phyloP scores from a whole-genome alignment of 2,329 filamentous ascomycete genomes.

The Fusarium kyushuense region DNA sequence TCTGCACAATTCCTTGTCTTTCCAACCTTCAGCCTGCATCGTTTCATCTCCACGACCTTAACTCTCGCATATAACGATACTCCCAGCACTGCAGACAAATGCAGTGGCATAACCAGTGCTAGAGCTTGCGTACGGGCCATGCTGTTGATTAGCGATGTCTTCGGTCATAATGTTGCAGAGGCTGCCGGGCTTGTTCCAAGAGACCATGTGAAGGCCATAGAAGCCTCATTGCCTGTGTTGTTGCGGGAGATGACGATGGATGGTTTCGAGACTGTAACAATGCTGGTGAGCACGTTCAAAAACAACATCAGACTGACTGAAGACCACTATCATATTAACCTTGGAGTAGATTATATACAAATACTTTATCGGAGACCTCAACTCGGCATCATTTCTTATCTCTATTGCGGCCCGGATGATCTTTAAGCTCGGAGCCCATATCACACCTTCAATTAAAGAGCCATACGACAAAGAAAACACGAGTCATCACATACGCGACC shows the following conservation, averaged over 20 bases:
- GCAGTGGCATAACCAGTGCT: fast-evolving
- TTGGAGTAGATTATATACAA: not conserved
- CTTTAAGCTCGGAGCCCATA: not conserved
- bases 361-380: constrained; percentile 6
- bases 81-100: fast-evolving
- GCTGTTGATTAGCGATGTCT: not conserved
- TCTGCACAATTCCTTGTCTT: constrained; percentile 1
- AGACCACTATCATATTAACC: not conserved
- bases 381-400: not conserved
- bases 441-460: fast-evolving
- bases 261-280: not conserved
- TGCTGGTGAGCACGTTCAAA: not conserved
- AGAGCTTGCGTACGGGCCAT: not conserved
- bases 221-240: fast-evolving
- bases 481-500: not conserved
- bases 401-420: not conserved
- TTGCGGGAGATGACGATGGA: not conserved
- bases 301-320: fast-evolving
- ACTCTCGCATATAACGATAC: not conserved
- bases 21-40: fast-evolving
- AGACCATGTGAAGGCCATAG: not conserved
- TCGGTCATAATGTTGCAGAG: not conserved
- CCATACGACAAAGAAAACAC: not conserved
- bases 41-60: not conserved
- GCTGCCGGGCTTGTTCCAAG: not conserved